phyloP scores from a whole-genome alignment of 164 flowering plant genomes.

The Vitis riparia region DNA sequence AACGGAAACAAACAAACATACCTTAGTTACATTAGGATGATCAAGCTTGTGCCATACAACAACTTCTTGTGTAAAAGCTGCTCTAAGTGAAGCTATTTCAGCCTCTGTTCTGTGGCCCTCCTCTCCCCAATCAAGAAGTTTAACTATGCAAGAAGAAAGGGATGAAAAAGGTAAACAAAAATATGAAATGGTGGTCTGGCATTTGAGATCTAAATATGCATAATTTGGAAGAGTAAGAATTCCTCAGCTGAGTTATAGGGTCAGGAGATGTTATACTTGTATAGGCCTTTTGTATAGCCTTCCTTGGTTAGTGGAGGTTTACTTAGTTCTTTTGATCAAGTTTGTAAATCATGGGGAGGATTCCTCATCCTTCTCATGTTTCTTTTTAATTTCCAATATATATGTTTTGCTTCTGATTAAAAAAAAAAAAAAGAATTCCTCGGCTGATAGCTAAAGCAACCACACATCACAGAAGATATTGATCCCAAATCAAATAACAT shows the following conservation, averaged over 20 bases:
- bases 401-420: no score
- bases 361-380: no score
- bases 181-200: not conserved
- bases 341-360: no score
- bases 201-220: not conserved
- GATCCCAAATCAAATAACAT: not conserved
- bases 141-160: constrained; percentile 29
- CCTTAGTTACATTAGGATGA: constrained; percentile 69
- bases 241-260: not conserved
- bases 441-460: not conserved
- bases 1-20: constrained; percentile 4
- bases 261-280: no score
- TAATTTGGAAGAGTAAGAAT: not conserved
- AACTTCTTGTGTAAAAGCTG: constrained; percentile 64
- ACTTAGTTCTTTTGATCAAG: no score
- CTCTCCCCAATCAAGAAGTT: constrained; percentile 64
- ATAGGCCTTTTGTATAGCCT: no score
- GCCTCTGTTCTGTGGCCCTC: constrained; percentile 58
- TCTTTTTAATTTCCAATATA: no score
- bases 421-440: not conserved
- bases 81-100: constrained; percentile 50
- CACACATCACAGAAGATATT: not conserved
- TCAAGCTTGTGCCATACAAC: constrained; percentile 67
- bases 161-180: not conserved
- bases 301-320: no score